A percentile compares a stretch with the other conserved stretches of the same genome.
These are phyloP conservation scores for Leccinum uliginosum DNA, from an alignment of 768 basidiomycete species.

Conservation along the genomic window DNA sequence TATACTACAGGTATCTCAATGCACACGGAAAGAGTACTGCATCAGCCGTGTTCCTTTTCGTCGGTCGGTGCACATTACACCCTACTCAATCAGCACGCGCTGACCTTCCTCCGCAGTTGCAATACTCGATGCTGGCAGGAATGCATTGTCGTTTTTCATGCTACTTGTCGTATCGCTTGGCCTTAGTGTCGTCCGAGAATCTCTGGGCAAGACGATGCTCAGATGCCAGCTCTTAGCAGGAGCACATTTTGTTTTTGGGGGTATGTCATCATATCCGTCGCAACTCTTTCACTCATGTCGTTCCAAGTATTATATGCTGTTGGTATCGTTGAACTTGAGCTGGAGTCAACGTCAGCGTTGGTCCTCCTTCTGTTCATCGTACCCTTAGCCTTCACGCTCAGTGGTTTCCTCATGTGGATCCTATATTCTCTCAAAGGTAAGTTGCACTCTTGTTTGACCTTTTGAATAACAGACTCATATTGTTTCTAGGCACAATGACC, in stretches of 20 bases:
- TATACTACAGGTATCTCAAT: slow-evolving; percentile 94
- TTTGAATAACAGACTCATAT: slow-evolving; percentile 4
- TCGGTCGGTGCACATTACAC: slow-evolving; percentile 51
- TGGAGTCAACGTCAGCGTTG: slow-evolving; percentile 86
- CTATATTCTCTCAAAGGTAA: slow-evolving; percentile 83
- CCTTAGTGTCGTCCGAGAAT: slow-evolving; percentile 86
- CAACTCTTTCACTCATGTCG: slow-evolving; percentile 6
- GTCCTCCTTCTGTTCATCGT: slow-evolving; percentile 86
- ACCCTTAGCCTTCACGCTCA: slow-evolving; percentile 92
- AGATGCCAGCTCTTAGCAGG: slow-evolving; percentile 77
- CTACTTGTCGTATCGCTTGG: slow-evolving; percentile 90
- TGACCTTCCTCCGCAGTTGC: slow-evolving; percentile 52
- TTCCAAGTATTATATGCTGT: slow-evolving; percentile 80
- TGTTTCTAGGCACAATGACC: slow-evolving; percentile 71
- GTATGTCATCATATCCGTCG: slow-evolving; percentile 41
- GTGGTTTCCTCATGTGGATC: slow-evolving; percentile 94
- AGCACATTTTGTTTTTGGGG: slow-evolving; percentile 91
- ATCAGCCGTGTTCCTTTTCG: slow-evolving; percentile 87
- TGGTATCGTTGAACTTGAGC: slow-evolving; percentile 88
- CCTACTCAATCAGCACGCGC: not conserved
- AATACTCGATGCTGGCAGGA: slow-evolving; percentile 92
- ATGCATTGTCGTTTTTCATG: slow-evolving; percentile 94
- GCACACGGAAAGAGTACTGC: slow-evolving; percentile 70
- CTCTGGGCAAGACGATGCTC: slow-evolving; percentile 79
- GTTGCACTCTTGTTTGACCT: slow-evolving; percentile 14